Evolutionary conservation across 2,329 filamentous ascomycete genomes (phyloP).

Genomic region (Ustulina deusta): DNA sequence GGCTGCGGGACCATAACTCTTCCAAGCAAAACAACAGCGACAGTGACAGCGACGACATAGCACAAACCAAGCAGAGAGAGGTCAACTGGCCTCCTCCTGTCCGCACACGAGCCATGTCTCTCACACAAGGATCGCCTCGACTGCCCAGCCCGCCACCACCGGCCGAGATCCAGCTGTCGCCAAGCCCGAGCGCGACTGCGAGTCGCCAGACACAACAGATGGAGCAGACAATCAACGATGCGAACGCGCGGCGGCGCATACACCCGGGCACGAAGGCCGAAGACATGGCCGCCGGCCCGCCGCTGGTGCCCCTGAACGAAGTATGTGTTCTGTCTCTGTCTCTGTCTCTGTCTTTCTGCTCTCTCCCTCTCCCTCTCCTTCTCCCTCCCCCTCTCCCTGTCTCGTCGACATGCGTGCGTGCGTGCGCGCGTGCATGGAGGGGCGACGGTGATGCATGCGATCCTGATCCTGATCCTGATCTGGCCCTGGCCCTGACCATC

Average conservation of each 20-base stretch:
- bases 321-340: conserved; percentile 61
- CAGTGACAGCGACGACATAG: background rate
- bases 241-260: conserved; percentile 84
- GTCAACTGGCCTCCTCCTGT: conserved; percentile 24
- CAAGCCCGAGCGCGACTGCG: conserved; percentile 58
- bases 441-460: conserved; percentile 23
- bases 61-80: conserved; percentile 11
- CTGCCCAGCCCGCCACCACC: conserved; percentile 95
- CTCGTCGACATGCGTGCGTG: no score
- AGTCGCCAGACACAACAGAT: conserved; percentile 71
- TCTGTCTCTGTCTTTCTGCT: background rate
- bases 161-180: conserved; percentile 93
- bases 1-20: no score
- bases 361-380: no score
- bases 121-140: conserved; percentile 84
- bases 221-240: conserved; percentile 73
- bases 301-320: conserved; percentile 85
- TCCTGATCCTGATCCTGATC: no score
- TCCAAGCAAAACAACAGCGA: background rate
- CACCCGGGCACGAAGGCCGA: conserved; percentile 91
- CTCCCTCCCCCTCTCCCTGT: no score
- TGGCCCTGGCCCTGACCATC: conserved; percentile 35
- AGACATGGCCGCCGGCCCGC: conserved; percentile 93
- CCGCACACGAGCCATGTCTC: conserved; percentile 59
- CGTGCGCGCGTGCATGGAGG: background rate